phyloP scores from a whole-genome alignment of 2,329 filamentous ascomycete genomes.

The Colletotrichum kahawae region DNA sequence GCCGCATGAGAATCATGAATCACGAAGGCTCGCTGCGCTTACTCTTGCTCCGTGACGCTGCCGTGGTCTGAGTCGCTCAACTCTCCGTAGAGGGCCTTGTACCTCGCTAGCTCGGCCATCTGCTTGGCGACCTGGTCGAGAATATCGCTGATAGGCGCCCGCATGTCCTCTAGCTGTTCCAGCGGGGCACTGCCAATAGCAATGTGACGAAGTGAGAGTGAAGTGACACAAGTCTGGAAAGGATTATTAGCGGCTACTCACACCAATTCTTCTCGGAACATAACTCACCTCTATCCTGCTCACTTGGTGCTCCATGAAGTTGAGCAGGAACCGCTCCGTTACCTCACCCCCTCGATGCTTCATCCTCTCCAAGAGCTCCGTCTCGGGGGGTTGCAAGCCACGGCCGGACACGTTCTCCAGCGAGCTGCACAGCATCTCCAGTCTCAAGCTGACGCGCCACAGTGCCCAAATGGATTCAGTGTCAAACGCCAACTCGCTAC shows the following conservation, averaged over 20 bases:
- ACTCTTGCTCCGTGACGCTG: constrained; percentile 37
- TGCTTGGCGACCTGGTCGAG: constrained; percentile 66
- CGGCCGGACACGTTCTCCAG: constrained; percentile 73
- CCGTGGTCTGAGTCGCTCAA: constrained; percentile 39
- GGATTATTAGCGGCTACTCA: constrained; percentile 26
- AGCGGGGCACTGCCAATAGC: constrained; percentile 70
- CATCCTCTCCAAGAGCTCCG: constrained; percentile 76
- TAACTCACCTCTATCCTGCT: constrained; percentile 86
- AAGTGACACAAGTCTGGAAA: constrained; percentile 77
- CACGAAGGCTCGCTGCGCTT: constrained; percentile 9
- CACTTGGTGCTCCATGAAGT: constrained; percentile 93
- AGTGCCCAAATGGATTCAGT: constrained; percentile 86
- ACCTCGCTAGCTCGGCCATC: constrained; percentile 66
- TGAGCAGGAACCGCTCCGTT: constrained; percentile 85
- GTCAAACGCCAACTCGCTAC: constrained; percentile 75
- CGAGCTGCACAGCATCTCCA: constrained; percentile 92
- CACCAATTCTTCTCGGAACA: constrained; percentile 8
- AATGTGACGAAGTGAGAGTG: constrained; percentile 79
- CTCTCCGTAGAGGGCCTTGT: constrained; percentile 59
- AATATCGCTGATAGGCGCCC: constrained; percentile 78
- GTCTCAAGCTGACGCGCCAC: constrained; percentile 85
- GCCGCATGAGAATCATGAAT: constrained; percentile 18
- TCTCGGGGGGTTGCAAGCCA: constrained; percentile 79
- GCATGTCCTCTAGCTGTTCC: constrained; percentile 71
- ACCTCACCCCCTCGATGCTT: constrained; percentile 77